A percentile compares a stretch with the other conserved stretches of the same genome.
Evolutionary conservation across 140 eudicot species (phyloP).

Genomic region (Anethum foeniculum): DNA sequence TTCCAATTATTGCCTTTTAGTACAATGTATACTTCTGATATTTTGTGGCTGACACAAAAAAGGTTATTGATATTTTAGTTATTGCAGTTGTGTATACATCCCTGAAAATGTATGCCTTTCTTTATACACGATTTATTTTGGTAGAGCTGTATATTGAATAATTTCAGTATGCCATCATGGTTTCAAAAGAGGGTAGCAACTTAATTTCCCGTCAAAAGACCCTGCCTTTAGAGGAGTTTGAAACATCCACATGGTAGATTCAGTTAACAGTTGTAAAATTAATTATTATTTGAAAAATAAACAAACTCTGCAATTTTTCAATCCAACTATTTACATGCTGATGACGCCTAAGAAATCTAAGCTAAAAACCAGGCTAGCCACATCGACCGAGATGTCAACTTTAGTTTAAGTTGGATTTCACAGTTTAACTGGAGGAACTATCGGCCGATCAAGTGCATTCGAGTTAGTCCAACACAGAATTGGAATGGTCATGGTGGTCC

Average conservation of each 20-base stretch:
- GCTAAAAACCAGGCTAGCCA: background rate
- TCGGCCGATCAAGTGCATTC: background rate
- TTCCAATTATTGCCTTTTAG: background rate
- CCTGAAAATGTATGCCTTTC: too few relatives aligned
- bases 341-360: background rate
- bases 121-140: too few relatives aligned
- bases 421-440: background rate
- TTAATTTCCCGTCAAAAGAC: too few relatives aligned
- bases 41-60: too few relatives aligned
- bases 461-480: constrained; percentile 1
- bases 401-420: background rate
- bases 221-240: too few relatives aligned
- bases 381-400: background rate
- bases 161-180: too few relatives aligned
- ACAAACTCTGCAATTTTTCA: background rate
- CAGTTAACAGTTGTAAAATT: background rate
- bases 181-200: background rate
- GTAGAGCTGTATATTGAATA: background rate
- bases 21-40: background rate
- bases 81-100: too few relatives aligned
- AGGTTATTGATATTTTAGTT: too few relatives aligned
- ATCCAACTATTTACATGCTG: background rate
- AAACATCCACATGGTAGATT: background rate
- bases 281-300: background rate
- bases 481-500: background rate